Percentiles rank a stretch among this genome's conserved stretches.
Conservation (phyloP, 352 stramenopile species). For the Aphanomyces cochlioides region DNA sequence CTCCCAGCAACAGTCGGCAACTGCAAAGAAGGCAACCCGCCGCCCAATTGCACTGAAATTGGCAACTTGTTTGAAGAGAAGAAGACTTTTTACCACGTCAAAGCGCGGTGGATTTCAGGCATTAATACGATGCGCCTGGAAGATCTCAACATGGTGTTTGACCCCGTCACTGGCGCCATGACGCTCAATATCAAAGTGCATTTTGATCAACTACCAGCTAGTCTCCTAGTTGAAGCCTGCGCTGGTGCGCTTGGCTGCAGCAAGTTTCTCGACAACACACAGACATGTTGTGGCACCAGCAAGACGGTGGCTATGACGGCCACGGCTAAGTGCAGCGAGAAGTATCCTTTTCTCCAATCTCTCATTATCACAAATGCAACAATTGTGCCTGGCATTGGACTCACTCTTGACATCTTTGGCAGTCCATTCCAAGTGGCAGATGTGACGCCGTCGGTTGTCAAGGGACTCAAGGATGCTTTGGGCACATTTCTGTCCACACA, state of each 20-base stretch:
- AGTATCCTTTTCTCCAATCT: neutral
- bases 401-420: conserved; percentile 12
- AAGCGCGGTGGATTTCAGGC: conserved; percentile 22
- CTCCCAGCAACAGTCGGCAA: conserved; percentile 27
- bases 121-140: conserved; percentile 21
- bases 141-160: neutral
- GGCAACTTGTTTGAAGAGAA: conserved; percentile 20
- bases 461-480: conserved; percentile 12
- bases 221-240: conserved; percentile 19
- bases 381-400: neutral
- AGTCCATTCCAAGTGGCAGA: conserved; percentile 13
- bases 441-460: neutral
- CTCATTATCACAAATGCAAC: neutral
- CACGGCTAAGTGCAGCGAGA: conserved; percentile 18
- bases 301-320: conserved; percentile 14
- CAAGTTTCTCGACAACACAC: conserved; percentile 14
- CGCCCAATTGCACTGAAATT: conserved; percentile 14
- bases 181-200: neutral
- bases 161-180: neutral
- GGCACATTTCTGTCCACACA: conserved; percentile 1
- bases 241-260: neutral
- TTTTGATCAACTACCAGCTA: conserved; percentile 13
- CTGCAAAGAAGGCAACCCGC: conserved; percentile 11
- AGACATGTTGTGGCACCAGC: conserved; percentile 5
- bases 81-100: conserved; percentile 21